Percentiles rank a stretch among this genome's conserved stretches.
Conservation (phyloP, 371 early-diverging fungal species). For the Syncephalastrum racemosum region DNA sequence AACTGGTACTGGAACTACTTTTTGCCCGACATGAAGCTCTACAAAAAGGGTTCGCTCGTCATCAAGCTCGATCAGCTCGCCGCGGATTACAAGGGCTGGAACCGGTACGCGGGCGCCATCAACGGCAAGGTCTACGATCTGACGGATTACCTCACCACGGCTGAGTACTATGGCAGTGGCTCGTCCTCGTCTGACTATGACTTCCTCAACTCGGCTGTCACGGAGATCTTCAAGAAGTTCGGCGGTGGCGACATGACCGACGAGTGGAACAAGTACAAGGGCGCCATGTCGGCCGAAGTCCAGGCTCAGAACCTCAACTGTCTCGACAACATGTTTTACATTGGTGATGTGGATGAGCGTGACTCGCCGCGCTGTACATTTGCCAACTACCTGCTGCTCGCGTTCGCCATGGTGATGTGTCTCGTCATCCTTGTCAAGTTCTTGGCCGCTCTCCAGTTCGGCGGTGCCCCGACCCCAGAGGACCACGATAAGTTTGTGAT, state of each 20-base stretch:
- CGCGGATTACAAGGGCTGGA: conserved; percentile 46
- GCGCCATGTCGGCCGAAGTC: conserved; percentile 28
- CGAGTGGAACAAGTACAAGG: conserved; percentile 54
- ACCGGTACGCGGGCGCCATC: conserved; percentile 64
- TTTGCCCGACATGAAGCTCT: conserved; percentile 60
- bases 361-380: conserved; percentile 81
- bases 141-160: conserved; percentile 65
- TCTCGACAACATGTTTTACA: conserved; percentile 83
- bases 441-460: conserved; percentile 85
- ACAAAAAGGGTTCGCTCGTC: conserved; percentile 70
- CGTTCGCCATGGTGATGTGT: conserved; percentile 76
- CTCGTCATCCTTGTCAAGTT: conserved; percentile 91
- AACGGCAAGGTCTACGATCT: conserved; percentile 78
- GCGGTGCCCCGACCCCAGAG: conserved; percentile 70
- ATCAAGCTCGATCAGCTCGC: conserved; percentile 41
- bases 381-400: conserved; percentile 85
- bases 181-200: conserved; percentile 42
- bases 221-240: conserved; percentile 65
- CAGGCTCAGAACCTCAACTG: conserved; percentile 60
- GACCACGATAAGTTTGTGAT: conserved; percentile 91
- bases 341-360: conserved; percentile 87
- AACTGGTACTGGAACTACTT: conserved; percentile 72
- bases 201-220: conserved; percentile 55
- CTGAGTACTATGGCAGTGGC: conserved; percentile 38
- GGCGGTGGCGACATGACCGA: conserved; percentile 69